Evolutionary conservation across 2,329 filamentous ascomycete species (phyloP).

Genomic region (Aspergillus pseudoterreus): DNA sequence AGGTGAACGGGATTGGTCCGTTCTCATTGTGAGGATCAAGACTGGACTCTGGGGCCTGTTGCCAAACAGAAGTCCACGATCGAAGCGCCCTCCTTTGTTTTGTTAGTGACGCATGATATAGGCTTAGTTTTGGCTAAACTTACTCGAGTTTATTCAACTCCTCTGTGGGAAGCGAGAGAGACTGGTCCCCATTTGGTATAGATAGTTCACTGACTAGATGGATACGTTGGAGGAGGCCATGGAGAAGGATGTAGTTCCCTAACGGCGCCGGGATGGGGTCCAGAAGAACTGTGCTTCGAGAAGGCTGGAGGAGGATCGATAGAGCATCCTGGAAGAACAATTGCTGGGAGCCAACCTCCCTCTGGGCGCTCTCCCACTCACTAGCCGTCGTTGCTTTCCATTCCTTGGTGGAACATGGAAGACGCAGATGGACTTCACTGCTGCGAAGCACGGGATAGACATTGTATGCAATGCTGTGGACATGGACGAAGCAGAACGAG

Average conservation of each 20-base stretch:
- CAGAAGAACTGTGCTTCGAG: constrained; percentile 23
- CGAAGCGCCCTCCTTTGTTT: constrained; percentile 27
- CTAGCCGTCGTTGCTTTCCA: constrained; percentile 30
- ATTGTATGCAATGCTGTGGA: constrained; percentile 39
- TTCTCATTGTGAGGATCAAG: constrained; percentile 33
- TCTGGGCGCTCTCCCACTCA: constrained; percentile 31
- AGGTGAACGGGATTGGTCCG: constrained; percentile 32
- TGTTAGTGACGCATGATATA: too few relatives aligned
- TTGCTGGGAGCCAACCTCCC: constrained; percentile 25
- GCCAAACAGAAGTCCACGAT: constrained; percentile 34
- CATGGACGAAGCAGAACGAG: constrained; percentile 37
- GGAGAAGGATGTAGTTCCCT: constrained; percentile 69
- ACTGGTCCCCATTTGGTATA: constrained; percentile 28
- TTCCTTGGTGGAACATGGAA: constrained; percentile 36
- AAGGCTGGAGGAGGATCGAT: constrained; percentile 28
- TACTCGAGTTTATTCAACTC: constrained; percentile 34
- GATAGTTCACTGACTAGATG: constrained; percentile 32
- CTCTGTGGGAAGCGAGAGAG: constrained; percentile 28
- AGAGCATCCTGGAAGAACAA: constrained; percentile 35
- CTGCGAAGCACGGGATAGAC: constrained; percentile 35
- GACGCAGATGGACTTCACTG: constrained; percentile 34
- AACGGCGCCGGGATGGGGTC: constrained; percentile 45
- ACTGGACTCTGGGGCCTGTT: constrained; percentile 34
- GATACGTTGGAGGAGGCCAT: constrained; percentile 69
- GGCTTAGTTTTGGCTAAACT: constrained; percentile 3